Conservation (phyloP, 2,329 filamentous ascomycete genomes). For the Colletotrichum endophyticum region DNA sequence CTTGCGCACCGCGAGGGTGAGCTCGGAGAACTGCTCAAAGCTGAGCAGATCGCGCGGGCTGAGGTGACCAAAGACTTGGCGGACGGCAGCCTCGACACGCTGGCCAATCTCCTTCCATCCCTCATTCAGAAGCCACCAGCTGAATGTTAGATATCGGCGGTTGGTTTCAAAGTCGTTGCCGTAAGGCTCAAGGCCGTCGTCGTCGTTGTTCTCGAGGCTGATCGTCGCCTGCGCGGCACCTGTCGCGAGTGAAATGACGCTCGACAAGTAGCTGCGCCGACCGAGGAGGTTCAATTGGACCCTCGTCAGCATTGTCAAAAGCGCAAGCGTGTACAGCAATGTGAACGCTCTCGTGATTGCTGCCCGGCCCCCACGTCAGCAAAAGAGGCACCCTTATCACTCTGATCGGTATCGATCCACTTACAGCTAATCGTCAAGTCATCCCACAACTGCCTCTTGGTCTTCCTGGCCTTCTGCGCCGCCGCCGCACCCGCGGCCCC, state of each 20-base stretch:
- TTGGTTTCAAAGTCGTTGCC: slow-evolving; percentile 97
- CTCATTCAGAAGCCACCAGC: slow-evolving; percentile 95
- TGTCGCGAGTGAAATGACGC: slow-evolving; percentile 88
- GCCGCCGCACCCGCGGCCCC: slow-evolving; percentile 11
- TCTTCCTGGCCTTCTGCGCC: slow-evolving; percentile 66
- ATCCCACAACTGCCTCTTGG: slow-evolving; percentile 94
- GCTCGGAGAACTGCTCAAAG: slow-evolving; percentile 77
- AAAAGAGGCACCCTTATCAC: neutral
- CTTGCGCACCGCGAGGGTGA: slow-evolving; percentile 84
- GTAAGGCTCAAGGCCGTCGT: slow-evolving; percentile 81
- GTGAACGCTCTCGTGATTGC: slow-evolving; percentile 92
- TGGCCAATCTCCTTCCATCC: slow-evolving; percentile 86
- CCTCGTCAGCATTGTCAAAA: slow-evolving; percentile 89
- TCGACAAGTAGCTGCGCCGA: slow-evolving; percentile 92
- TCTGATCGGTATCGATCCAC: slow-evolving; percentile 34
- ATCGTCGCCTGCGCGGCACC: slow-evolving; percentile 78
- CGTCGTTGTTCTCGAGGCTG: slow-evolving; percentile 90
- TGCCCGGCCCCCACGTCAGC: slow-evolving; percentile 36
- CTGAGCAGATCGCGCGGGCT: slow-evolving; percentile 90
- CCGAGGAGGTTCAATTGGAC: slow-evolving; percentile 97
- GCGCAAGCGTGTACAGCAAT: slow-evolving; percentile 85
- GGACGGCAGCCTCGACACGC: slow-evolving; percentile 84
- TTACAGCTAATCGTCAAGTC: slow-evolving; percentile 94
- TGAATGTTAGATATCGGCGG: slow-evolving; percentile 91
- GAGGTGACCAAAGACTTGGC: slow-evolving; percentile 85